These are phyloP conservation scores for Barnettozyma wickerhamii DNA, from an alignment of 805 yeast species.

Conservation along the genomic window DNA sequence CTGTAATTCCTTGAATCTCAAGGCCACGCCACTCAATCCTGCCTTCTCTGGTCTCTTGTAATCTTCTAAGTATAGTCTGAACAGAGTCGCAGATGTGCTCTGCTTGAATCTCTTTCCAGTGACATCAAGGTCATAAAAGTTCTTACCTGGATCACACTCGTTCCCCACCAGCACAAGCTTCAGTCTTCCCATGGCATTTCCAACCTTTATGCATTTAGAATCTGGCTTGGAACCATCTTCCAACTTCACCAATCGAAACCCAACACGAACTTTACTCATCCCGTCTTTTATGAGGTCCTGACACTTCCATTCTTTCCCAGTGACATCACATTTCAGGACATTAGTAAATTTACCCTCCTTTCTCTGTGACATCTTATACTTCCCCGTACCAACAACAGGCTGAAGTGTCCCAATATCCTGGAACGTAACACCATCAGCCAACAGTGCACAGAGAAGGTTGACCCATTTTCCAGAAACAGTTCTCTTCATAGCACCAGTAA, in stretches of 20 bases:
- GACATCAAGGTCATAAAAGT: conserved; percentile 25
- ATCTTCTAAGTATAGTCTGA: conserved; percentile 20
- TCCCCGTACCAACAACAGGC: conserved; percentile 39
- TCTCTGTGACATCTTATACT: conserved; percentile 24
- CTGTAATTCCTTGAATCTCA: conserved; percentile 35
- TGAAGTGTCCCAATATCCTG: conserved; percentile 40
- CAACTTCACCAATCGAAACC: conserved; percentile 37
- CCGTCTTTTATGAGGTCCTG: conserved; percentile 45
- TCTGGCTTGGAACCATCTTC: conserved; percentile 18
- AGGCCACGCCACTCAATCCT: conserved; percentile 31
- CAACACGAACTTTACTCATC: conserved; percentile 40
- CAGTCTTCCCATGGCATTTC: conserved; percentile 33
- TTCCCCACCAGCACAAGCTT: conserved; percentile 42
- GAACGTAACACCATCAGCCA: conserved; percentile 41
- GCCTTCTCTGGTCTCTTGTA: conserved; percentile 11
- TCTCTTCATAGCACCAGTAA: conserved; percentile 54
- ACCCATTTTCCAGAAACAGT: conserved; percentile 70
- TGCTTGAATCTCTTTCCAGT: conserved; percentile 17
- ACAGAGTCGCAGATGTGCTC: conserved; percentile 10
- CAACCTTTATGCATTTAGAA: conserved; percentile 20
- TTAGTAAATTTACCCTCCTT: conserved; percentile 33
- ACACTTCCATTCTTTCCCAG: conserved; percentile 38
- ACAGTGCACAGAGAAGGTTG: conserved; percentile 68
- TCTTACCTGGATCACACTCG: conserved; percentile 26
- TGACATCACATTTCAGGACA: conserved; percentile 52